Evolutionary conservation across 495 filamentous ascomycete genomes (phyloP).

Genomic region (Annulohypoxylon bovei): DNA sequence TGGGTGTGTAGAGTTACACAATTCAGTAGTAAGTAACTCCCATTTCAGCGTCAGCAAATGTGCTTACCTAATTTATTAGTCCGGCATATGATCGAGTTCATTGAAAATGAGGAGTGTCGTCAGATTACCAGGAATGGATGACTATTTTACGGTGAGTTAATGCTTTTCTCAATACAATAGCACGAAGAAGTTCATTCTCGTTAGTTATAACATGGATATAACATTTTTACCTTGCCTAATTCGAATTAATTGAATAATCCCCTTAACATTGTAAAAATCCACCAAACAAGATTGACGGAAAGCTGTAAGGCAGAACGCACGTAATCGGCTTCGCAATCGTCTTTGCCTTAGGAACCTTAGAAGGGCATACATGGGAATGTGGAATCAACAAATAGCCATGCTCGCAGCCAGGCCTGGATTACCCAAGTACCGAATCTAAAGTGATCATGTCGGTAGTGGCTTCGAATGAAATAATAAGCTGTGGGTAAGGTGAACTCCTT

Average conservation of each 20-base stretch:
- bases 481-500: conserved; percentile 24
- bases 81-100: too few relatives aligned
- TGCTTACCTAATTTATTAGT: too few relatives aligned
- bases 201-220: too few relatives aligned
- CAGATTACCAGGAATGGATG: background rate
- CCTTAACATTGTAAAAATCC: background rate
- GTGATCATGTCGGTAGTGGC: background rate
- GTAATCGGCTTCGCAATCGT: background rate
- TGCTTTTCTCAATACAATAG: too few relatives aligned
- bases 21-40: too few relatives aligned
- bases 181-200: too few relatives aligned
- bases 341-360: background rate
- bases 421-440: background rate
- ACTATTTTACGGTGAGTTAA: too few relatives aligned
- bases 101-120: background rate
- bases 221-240: too few relatives aligned
- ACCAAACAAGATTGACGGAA: too few relatives aligned
- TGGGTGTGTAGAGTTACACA: too few relatives aligned
- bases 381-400: background rate
- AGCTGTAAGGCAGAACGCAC: background rate
- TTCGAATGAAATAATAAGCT: background rate
- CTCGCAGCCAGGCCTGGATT: background rate
- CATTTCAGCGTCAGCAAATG: too few relatives aligned
- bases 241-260: background rate
- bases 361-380: background rate